phyloP scores from a whole-genome alignment of 2,329 filamentous ascomycete genomes.

The Neofusicoccum sp. region DNA sequence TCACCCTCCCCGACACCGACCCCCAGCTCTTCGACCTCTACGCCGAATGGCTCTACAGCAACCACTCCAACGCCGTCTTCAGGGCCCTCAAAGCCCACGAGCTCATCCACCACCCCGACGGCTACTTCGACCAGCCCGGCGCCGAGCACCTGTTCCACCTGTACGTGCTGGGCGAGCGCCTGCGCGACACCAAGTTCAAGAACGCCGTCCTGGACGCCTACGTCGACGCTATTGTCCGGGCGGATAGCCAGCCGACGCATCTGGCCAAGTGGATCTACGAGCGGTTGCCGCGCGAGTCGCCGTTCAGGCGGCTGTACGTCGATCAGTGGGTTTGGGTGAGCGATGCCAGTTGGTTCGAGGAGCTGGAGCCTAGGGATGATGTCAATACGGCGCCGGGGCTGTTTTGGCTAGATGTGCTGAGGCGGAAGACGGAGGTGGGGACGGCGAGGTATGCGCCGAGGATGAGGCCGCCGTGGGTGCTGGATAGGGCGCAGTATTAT shows the following conservation, averaged over 20 bases:
- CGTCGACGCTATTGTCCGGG: conserved; percentile 11
- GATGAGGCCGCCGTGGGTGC: not conserved
- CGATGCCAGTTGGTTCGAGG: not conserved
- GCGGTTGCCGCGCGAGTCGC: not conserved
- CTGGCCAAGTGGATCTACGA: not conserved
- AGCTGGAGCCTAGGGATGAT: not conserved
- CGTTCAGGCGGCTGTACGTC: not conserved
- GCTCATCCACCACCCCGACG: not conserved
- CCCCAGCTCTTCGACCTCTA: conserved; percentile 18
- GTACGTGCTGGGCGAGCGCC: conserved; percentile 26
- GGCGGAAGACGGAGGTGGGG: not conserved
- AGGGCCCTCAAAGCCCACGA: not conserved
- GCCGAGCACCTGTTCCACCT: not conserved
- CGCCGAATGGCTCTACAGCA: conserved; percentile 13
- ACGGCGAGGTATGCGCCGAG: not conserved
- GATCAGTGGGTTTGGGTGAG: not conserved
- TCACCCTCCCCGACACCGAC: conserved; percentile 4
- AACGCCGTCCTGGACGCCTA: conserved; percentile 26
- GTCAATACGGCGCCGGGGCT: not conserved
- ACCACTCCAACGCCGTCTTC: not conserved
- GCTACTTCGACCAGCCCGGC: not conserved
- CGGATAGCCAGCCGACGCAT: not conserved
- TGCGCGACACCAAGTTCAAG: conserved; percentile 26
- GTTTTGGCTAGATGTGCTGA: not conserved
- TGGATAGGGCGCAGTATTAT: not conserved